phyloP scores from a whole-genome alignment of 23 red algal species.

The Gracilaria caudata region DNA sequence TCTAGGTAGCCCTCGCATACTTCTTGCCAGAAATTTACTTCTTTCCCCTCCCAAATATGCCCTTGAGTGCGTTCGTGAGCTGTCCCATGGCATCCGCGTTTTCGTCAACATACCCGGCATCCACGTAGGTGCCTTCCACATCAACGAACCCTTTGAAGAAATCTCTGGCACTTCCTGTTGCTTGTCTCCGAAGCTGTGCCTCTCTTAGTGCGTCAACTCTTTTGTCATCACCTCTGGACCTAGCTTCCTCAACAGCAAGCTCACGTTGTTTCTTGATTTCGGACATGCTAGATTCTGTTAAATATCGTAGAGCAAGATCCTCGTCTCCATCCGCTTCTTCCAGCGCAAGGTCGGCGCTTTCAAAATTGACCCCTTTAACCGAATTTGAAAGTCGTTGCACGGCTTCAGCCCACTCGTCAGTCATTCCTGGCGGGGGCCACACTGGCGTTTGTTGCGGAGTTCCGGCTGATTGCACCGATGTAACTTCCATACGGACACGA shows the following conservation, averaged over 20 bases:
- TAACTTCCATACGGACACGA: conserved; percentile 27
- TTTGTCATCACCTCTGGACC: conserved; percentile 40
- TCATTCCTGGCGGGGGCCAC: conserved; percentile 60
- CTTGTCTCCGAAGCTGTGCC: conserved; percentile 63
- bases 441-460: background rate
- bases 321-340: conserved; percentile 56
- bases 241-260: conserved; percentile 45
- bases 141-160: conserved; percentile 86
- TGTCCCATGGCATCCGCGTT: conserved; percentile 70
- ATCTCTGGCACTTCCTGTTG: conserved; percentile 74
- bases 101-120: conserved; percentile 77
- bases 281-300: conserved; percentile 34
- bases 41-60: conserved; percentile 52
- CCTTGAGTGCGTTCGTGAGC: conserved; percentile 36
- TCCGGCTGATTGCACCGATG: background rate
- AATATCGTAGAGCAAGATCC: conserved; percentile 16
- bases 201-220: conserved; percentile 74
- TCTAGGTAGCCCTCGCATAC: too few species aligned
- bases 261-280: conserved; percentile 50
- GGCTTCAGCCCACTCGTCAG: conserved; percentile 66
- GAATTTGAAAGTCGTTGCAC: conserved; percentile 46
- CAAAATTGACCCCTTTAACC: background rate
- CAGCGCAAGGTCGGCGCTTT: conserved; percentile 30
- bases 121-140: conserved; percentile 66
- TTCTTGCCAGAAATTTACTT: background rate